Evolutionary conservation across 1,139 yeast genomes (phyloP).

Genomic region (Candida gigantensis): DNA sequence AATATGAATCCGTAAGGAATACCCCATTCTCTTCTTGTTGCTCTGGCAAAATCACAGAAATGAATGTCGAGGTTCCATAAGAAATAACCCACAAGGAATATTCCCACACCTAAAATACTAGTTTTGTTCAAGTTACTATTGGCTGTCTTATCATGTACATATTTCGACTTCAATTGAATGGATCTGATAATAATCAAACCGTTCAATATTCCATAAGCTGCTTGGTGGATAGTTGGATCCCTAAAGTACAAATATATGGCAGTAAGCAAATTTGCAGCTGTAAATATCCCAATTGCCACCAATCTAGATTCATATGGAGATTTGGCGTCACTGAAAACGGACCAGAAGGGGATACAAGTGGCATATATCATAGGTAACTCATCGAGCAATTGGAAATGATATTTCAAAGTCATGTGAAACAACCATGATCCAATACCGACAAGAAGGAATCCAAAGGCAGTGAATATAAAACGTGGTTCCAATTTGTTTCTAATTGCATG

Average conservation of each 20-base stretch:
- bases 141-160: constrained; percentile 52
- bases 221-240: constrained; percentile 87
- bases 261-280: constrained; percentile 58
- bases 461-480: constrained; percentile 69
- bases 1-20: constrained; percentile 85
- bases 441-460: constrained; percentile 75
- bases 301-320: constrained; percentile 35
- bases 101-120: constrained; percentile 60
- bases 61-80: constrained; percentile 88
- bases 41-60: constrained; percentile 66
- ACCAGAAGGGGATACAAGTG: constrained; percentile 93
- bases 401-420: constrained; percentile 91
- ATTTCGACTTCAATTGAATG: constrained; percentile 45
- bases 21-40: constrained; percentile 65
- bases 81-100: constrained; percentile 71
- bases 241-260: constrained; percentile 64
- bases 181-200: constrained; percentile 62
- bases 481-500: constrained; percentile 61
- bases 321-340: constrained; percentile 70
- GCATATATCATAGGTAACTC: constrained; percentile 98
- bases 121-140: constrained; percentile 51
- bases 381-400: constrained; percentile 87
- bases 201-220: constrained; percentile 69
- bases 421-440: constrained; percentile 95
- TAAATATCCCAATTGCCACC: constrained; percentile 58